Conservation (phyloP, 495 filamentous ascomycete genomes). For the Hypoxylon intermedium region DNA sequence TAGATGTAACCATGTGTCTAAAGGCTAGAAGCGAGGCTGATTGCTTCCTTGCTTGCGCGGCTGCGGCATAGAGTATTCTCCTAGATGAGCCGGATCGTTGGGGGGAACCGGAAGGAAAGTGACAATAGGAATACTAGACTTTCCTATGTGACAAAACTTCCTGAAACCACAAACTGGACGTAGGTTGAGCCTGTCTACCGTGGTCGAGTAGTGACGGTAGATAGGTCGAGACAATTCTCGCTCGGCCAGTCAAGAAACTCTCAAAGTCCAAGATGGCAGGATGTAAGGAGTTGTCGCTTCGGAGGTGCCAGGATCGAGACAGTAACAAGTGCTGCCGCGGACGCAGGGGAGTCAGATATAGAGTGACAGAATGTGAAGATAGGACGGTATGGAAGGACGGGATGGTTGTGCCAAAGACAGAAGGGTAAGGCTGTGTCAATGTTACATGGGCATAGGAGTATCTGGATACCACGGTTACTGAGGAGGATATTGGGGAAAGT, state of each 20-base stretch:
- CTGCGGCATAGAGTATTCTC: conserved; percentile 7
- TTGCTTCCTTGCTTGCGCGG: conserved; percentile 15
- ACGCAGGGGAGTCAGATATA: conserved; percentile 30
- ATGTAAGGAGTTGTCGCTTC: not conserved
- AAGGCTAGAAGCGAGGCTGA: conserved; percentile 1
- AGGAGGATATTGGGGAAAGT: conserved; percentile 32
- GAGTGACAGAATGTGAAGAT: conserved; percentile 16
- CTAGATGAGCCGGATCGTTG: conserved; percentile 11
- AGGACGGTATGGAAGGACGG: conserved; percentile 17
- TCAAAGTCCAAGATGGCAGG: not conserved
- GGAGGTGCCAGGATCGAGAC: conserved; percentile 16
- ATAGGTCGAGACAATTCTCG: conserved; percentile 5
- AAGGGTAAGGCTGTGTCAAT: conserved; percentile 38
- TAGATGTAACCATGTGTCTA: conserved; percentile 14
- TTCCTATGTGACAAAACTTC: conserved; percentile 11
- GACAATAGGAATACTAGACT: not conserved
- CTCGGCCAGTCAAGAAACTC: conserved; percentile 4
- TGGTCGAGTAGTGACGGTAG: not conserved
- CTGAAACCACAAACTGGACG: conserved; percentile 27
- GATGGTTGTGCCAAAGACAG: conserved; percentile 15
- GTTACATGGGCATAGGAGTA: conserved; percentile 45
- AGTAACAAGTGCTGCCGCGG: conserved; percentile 19
- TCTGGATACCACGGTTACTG: conserved; percentile 45
- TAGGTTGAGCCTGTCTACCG: too few species aligned
- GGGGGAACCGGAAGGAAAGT: conserved; percentile 13